Conservation (phyloP, 306 rosid species). For the Sicyos baderoa region DNA sequence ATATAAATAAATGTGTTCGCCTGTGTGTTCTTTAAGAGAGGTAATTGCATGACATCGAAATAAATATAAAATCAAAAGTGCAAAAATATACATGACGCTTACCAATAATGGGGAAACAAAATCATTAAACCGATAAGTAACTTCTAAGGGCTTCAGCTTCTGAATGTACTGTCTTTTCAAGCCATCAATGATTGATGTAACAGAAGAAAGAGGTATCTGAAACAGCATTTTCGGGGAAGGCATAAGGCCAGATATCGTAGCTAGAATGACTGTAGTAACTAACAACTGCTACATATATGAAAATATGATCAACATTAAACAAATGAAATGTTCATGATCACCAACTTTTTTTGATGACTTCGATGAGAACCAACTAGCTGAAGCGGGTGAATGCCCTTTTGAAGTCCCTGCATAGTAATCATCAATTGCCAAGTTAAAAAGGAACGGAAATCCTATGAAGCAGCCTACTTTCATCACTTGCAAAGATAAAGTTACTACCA, state of each 20-base stretch:
- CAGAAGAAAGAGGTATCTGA: slow-evolving; percentile 64
- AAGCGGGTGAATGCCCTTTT: slow-evolving; percentile 34
- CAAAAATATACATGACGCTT: slow-evolving; percentile 23
- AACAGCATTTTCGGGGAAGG: neutral
- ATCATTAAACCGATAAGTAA: slow-evolving; percentile 61
- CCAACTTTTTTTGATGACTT: slow-evolving; percentile 61
- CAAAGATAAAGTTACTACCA: slow-evolving; percentile 40
- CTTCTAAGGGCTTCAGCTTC: slow-evolving; percentile 93
- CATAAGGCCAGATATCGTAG: neutral
- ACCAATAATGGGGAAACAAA: slow-evolving; percentile 78
- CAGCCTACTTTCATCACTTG: slow-evolving; percentile 13
- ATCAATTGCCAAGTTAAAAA: slow-evolving; percentile 14
- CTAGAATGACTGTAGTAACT: slow-evolving; percentile 7
- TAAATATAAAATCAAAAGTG: slow-evolving; percentile 12
- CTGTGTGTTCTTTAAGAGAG: neutral
- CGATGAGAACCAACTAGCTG: slow-evolving; percentile 60
- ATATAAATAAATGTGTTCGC: too few relatives aligned
- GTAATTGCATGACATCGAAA: neutral
- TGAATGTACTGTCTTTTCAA: slow-evolving; percentile 76
- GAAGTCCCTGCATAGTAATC: slow-evolving; percentile 40
- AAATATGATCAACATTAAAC: neutral
- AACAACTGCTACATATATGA: slow-evolving; percentile 6
- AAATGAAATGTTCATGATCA: slow-evolving; percentile 4
- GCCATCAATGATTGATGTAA: slow-evolving; percentile 81
- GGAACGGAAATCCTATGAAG: slow-evolving; percentile 16